These are phyloP conservation scores for Pleurotus tuoliensis DNA, from an alignment of 768 basidiomycete genomes.

Conservation along the genomic window DNA sequence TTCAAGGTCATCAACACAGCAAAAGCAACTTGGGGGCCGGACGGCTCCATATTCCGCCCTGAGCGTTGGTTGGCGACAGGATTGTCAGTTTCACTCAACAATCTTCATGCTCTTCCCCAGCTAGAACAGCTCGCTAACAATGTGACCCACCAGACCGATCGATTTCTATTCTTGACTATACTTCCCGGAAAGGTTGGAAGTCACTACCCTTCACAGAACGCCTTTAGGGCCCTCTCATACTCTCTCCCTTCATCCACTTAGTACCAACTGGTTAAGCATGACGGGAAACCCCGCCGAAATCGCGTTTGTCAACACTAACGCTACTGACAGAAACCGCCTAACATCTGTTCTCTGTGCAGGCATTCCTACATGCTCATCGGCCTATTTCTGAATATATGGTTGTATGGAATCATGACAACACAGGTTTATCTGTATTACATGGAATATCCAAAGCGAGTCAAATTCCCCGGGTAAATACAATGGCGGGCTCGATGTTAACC, in stretches of 20 bases:
- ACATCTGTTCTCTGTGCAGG: constrained; percentile 19
- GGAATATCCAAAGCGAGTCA: constrained; percentile 31
- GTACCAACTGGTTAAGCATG: background rate
- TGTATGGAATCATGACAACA: constrained; percentile 47
- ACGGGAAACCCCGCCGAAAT: constrained; percentile 25
- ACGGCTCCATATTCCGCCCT: constrained; percentile 29
- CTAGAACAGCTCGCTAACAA: too few species aligned
- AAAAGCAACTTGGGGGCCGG: constrained; percentile 28
- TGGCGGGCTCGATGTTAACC: too few species aligned
- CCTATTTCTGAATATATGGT: constrained; percentile 39
- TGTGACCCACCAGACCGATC: too few species aligned
- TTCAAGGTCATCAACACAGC: constrained; percentile 28
- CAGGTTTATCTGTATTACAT: constrained; percentile 46
- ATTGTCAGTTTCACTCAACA: too few species aligned
- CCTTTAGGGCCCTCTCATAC: too few species aligned
- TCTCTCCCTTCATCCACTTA: too few species aligned
- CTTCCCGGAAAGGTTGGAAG: too few species aligned
- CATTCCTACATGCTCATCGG: constrained; percentile 49
- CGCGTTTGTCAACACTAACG: constrained; percentile 20
- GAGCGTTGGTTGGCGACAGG: constrained; percentile 27
- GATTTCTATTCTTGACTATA: too few species aligned
- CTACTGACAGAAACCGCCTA: background rate
- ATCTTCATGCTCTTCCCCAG: too few species aligned
- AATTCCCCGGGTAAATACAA: too few species aligned
- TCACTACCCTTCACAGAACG: too few species aligned